These are phyloP conservation scores for Quercus gilva DNA, from an alignment of 306 rosid genomes.

Conservation along the genomic window DNA sequence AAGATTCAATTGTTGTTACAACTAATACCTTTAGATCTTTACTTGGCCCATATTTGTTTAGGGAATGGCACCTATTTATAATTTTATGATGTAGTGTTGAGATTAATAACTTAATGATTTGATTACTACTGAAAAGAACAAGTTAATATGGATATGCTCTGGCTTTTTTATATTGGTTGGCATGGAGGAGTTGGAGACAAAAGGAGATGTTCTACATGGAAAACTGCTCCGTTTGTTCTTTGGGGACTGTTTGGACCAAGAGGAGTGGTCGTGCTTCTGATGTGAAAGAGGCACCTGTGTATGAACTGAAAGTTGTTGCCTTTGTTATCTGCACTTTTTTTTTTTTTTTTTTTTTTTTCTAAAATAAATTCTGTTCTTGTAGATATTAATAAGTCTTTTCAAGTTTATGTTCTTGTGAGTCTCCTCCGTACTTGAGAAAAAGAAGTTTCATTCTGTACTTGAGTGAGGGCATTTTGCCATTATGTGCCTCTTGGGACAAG, in stretches of 20 bases:
- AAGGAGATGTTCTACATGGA: neutral
- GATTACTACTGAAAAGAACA: neutral
- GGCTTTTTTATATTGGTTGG: neutral
- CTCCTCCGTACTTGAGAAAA: neutral
- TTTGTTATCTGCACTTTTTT: neutral
- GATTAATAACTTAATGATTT: neutral
- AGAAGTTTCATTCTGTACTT: too few species aligned
- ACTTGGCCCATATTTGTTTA: neutral
- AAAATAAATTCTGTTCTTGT: neutral
- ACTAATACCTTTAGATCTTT: neutral
- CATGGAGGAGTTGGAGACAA: neutral
- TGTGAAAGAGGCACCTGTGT: neutral
- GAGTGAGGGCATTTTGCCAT: neutral
- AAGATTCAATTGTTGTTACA: neutral
- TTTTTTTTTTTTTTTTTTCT: neutral
- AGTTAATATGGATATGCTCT: too few species aligned
- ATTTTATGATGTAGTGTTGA: neutral
- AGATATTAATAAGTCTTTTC: neutral
- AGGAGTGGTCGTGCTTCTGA: neutral
- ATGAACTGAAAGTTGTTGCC: neutral
- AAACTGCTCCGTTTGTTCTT: neutral
- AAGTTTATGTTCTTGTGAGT: neutral
- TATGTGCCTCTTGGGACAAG: neutral
- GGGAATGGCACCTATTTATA: neutral
- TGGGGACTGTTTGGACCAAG: constrained; percentile 1